A percentile compares a stretch with the other conserved stretches of the same genome.
Evolutionary conservation across 352 stramenopile genomes (phyloP).

Genomic region (Plasmopara halstedii): DNA sequence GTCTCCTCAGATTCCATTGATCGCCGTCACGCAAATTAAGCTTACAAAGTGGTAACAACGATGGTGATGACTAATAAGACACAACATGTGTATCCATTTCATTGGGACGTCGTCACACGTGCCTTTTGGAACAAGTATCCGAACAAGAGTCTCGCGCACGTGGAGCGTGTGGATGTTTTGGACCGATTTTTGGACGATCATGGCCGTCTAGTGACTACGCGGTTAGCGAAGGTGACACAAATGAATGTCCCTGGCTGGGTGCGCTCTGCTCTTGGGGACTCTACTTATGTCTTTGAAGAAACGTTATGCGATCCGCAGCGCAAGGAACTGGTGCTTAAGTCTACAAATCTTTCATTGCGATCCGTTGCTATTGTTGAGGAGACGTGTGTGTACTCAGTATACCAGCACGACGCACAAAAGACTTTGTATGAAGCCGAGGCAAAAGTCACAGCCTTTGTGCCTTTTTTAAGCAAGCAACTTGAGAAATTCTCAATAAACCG

Average conservation of each 20-base stretch:
- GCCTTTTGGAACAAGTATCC: conserved; percentile 89
- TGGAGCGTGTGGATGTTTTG: conserved; percentile 79
- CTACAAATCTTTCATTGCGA: conserved; percentile 74
- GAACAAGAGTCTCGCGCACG: conserved; percentile 65
- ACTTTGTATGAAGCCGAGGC: conserved; percentile 66
- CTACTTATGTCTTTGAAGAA: conserved; percentile 78
- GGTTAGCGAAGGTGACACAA: conserved; percentile 71
- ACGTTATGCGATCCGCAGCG: conserved; percentile 59
- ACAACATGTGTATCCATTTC: conserved; percentile 69
- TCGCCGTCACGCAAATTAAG: too few species aligned
- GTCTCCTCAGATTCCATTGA: too few species aligned
- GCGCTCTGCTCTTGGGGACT: conserved; percentile 50
- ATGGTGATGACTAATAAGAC: conserved; percentile 81
- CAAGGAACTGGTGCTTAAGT: conserved; percentile 69
- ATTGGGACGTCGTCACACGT: conserved; percentile 78
- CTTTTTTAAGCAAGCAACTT: conserved; percentile 70
- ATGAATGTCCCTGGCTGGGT: conserved; percentile 70
- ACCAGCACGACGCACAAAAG: conserved; percentile 41
- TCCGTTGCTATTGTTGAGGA: conserved; percentile 75
- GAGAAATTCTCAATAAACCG: conserved; percentile 71
- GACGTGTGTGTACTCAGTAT: conserved; percentile 74
- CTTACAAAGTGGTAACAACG: too few species aligned
- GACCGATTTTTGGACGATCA: conserved; percentile 61
- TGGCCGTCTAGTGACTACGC: conserved; percentile 54
- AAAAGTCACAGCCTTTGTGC: conserved; percentile 79